Percentiles rank a stretch among this genome's conserved stretches.
These are phyloP conservation scores for Daedalea quercina DNA, from an alignment of 768 basidiomycete species.

Conservation along the genomic window DNA sequence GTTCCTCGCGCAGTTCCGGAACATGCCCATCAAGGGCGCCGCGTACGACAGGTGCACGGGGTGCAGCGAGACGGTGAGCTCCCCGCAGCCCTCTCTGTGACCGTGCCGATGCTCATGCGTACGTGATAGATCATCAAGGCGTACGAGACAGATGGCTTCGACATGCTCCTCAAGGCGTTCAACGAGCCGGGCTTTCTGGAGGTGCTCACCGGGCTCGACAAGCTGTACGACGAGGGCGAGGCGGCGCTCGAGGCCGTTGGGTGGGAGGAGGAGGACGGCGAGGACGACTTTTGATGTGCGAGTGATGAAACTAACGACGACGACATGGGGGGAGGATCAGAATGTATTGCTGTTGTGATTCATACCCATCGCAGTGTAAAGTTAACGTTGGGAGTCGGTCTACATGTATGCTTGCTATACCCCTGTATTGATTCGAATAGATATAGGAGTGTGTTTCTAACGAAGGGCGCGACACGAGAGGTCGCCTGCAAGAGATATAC, in stretches of 20 bases:
- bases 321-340: neutral
- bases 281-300: constrained; percentile 10
- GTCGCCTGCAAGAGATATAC: too few species aligned
- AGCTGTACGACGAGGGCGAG: constrained; percentile 48
- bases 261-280: constrained; percentile 40
- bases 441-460: too few species aligned
- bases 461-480: too few species aligned
- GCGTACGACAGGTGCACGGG: constrained; percentile 88
- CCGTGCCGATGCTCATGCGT: neutral
- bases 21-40: constrained; percentile 76
- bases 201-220: constrained; percentile 46
- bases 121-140: constrained; percentile 63
- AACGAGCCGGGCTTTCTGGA: constrained; percentile 76
- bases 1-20: constrained; percentile 81
- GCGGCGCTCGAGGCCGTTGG: constrained; percentile 41
- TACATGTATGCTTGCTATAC: constrained; percentile 1
- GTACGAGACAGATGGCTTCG: constrained; percentile 77
- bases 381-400: too few species aligned
- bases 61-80: constrained; percentile 70
- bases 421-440: neutral
- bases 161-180: constrained; percentile 74
- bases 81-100: neutral
- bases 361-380: neutral
- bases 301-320: neutral
- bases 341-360: neutral